These are phyloP conservation scores for Botrytis medusae DNA, from an alignment of 2,329 filamentous ascomycete genomes.

Conservation along the genomic window DNA sequence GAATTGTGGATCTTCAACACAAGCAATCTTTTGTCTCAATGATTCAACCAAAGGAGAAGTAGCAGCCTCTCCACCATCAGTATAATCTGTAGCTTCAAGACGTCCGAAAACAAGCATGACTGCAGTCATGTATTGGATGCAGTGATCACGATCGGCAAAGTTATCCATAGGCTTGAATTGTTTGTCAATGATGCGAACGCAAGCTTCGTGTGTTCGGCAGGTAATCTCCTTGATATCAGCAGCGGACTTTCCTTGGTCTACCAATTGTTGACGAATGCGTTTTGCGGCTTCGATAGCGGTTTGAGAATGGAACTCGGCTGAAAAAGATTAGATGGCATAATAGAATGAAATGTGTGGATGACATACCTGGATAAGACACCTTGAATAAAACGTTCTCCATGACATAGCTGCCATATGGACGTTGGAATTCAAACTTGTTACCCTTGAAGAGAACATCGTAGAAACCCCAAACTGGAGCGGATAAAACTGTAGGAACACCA, in stretches of 20 bases:
- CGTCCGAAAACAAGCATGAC: conserved; percentile 96
- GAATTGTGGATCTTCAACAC: conserved; percentile 94
- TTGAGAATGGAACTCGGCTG: conserved; percentile 96
- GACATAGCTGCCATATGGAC: conserved; percentile 94
- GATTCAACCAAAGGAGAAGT: conserved; percentile 86
- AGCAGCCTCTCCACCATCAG: conserved; percentile 87
- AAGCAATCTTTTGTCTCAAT: conserved; percentile 89
- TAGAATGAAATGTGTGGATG: background rate
- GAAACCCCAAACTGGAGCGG: conserved; percentile 93
- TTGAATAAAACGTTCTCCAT: conserved; percentile 99
- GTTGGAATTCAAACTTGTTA: conserved; percentile 94
- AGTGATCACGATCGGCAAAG: conserved; percentile 99
- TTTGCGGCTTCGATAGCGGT: conserved; percentile 94
- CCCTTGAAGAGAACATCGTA: conserved; percentile 98
- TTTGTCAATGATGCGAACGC: conserved; percentile 99
- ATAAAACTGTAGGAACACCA: conserved; percentile 88
- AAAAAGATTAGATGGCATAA: conserved; percentile 32
- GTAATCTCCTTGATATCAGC: conserved; percentile 91
- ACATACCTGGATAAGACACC: conserved; percentile 90
- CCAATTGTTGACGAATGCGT: conserved; percentile 81
- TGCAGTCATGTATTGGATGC: conserved; percentile 98
- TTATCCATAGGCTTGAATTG: conserved; percentile 99
- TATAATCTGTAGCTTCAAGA: conserved; percentile 90
- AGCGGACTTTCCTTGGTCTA: conserved; percentile 82
- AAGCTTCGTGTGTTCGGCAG: conserved; percentile 97